Evolutionary conservation across 2,329 filamentous ascomycete genomes (phyloP), one percentile per base, ranked within the genome.

Genomic region (Neocatenulostroma microsporum): DNA sequence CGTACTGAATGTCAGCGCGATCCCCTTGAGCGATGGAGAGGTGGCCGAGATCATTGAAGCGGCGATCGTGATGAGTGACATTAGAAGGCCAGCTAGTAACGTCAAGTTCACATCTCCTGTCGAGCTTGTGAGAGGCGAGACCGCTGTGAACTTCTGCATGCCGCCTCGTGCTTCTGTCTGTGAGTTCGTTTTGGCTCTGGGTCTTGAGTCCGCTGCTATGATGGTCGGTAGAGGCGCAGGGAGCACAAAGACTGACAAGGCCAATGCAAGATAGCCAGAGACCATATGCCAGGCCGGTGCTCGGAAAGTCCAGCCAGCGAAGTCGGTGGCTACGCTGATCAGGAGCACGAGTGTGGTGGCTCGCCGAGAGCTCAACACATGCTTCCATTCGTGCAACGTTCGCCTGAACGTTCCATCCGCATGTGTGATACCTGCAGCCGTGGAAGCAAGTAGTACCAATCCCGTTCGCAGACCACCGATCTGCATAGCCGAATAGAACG

Each of bases 401-500:
- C 44, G 37, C 17, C 19, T 38, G 10, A 30, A 21, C 17, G 14
- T 41, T 37, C n/a, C 36, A 32, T 53, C 45, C 10, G 55, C 50
- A 50, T 57, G 37, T 44, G 46, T 44, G 17, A 75, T 40, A 5
- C 67, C 68, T 11, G 68, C 63, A 6, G 68, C 62, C 3, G 64
- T 44, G 7, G 66, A 63, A 21, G 67, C 54, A 29, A 76, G 55
- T 17, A 76, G 45, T 2, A 68, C 44, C 12, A 76, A 54, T 8
- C 69, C 69, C n/a, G 69, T 67, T 34, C 69, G 60, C 38, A 68
- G 63, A 10, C 70, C 72, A 8, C 73, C 74, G 9, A 78, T 53
- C 38, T 74, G 67, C 42, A 73, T 61, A 0, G 69, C 56, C 7
- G 73, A 71, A 49, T 74, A 77, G 47, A 74, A 70, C 1, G 74